A percentile compares a stretch with the other conserved stretches of the same genome.
phyloP scores from a whole-genome alignment of 2,329 filamentous ascomycete species.

The Fusarium liriodendri region DNA sequence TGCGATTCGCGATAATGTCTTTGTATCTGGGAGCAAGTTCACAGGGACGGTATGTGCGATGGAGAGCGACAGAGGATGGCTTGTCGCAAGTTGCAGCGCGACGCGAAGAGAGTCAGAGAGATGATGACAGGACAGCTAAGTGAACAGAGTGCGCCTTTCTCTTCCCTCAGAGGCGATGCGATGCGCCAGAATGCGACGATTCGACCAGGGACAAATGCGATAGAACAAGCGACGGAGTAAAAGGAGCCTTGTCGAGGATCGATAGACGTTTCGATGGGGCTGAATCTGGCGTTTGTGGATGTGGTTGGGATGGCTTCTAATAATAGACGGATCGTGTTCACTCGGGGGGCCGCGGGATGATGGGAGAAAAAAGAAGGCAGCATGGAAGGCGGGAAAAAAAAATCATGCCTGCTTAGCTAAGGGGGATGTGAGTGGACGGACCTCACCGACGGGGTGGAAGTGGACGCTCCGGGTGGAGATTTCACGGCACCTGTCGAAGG shows the following conservation, averaged over 20 bases:
- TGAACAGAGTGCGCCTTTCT: conserved; percentile 12
- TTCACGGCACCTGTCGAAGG: conserved; percentile 16
- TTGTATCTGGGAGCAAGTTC: conserved; percentile 8
- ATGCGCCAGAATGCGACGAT: conserved; percentile 5
- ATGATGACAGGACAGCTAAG: background rate
- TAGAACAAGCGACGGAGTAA: background rate
- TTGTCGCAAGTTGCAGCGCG: conserved; percentile 23
- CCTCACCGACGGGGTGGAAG: conserved; percentile 24
- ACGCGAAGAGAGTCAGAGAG: conserved; percentile 3
- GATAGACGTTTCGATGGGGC: conserved; percentile 42
- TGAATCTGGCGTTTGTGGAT: conserved; percentile 45
- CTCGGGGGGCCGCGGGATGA: conserved; percentile 34
- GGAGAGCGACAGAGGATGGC: background rate
- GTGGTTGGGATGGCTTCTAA: conserved; percentile 44
- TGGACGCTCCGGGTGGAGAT: background rate
- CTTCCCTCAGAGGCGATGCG: background rate
- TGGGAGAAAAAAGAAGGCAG: conserved; percentile 42
- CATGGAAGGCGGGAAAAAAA: conserved; percentile 33
- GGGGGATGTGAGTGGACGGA: conserved; percentile 15
- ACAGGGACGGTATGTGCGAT: conserved; percentile 15
- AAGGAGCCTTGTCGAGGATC: conserved; percentile 21
- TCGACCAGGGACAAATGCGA: background rate
- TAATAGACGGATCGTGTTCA: conserved; percentile 49
- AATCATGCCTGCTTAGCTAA: conserved; percentile 35
- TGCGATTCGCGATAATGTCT: conserved; percentile 26